Conservation (phyloP, 2,329 filamentous ascomycete genomes). For the Aureobasidium melanogenum region DNA sequence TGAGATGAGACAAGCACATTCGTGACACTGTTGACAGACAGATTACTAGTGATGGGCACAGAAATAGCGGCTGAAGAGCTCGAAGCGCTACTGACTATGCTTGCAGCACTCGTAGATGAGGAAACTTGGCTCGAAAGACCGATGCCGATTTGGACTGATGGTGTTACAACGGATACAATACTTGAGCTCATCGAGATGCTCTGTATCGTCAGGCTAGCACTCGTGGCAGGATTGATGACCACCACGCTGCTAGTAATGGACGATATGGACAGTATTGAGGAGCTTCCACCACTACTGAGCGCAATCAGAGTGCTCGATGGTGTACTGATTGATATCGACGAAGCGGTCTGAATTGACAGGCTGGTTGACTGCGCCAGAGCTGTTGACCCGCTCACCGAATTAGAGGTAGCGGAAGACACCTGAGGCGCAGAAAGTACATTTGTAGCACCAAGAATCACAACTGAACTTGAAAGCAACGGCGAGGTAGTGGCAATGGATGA, state of each 20-base stretch:
- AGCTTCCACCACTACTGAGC: not conserved
- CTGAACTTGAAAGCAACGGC: not conserved
- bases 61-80: not conserved
- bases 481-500: not conserved
- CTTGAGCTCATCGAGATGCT: not conserved
- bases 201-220: not conserved
- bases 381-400: not conserved
- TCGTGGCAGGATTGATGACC: not conserved
- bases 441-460: not conserved
- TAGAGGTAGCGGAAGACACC: not conserved
- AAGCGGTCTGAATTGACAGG: not conserved
- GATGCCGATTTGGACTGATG: not conserved
- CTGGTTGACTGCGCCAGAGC: not conserved
- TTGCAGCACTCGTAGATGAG: not conserved
- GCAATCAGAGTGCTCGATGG: not conserved
- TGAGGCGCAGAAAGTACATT: not conserved
- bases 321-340: not conserved
- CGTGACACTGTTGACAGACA: not conserved
- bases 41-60: not conserved
- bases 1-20: not conserved
- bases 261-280: not conserved
- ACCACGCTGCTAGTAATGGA: not conserved
- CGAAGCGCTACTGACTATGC: not conserved
- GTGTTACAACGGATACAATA: not conserved
- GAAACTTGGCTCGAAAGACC: not conserved